A percentile compares a stretch with the other conserved stretches of the same genome.
Conservation (phyloP, 352 stramenopile species). For the Globisporangium yorkense region DNA sequence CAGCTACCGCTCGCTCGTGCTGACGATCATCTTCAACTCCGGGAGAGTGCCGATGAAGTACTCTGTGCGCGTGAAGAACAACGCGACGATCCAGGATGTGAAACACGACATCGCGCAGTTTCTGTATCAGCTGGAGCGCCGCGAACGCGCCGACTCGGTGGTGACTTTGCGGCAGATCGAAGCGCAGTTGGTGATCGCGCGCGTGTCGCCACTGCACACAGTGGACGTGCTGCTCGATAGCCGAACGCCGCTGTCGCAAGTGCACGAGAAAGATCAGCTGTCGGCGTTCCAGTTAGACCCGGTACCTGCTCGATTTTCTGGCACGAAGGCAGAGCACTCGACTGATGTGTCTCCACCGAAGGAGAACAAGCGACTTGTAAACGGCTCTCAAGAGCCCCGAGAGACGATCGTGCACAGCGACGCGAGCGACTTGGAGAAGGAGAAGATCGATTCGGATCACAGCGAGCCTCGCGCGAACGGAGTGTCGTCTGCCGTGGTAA, state of each 20-base stretch:
- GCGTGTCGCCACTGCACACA: conserved; percentile 50
- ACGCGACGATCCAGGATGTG: conserved; percentile 54
- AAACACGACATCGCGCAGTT: conserved; percentile 51
- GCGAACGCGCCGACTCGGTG: conserved; percentile 7
- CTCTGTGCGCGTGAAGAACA: conserved; percentile 61
- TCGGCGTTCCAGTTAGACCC: conserved; percentile 44
- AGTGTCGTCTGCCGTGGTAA: not conserved
- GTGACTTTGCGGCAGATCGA: conserved; percentile 7
- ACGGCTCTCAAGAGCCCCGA: not conserved
- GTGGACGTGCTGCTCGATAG: conserved; percentile 64
- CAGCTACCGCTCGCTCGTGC: conserved; percentile 57
- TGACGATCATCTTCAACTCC: conserved; percentile 81
- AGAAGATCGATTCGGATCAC: not conserved
- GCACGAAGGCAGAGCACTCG: not conserved
- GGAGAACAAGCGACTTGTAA: not conserved
- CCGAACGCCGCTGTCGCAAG: conserved; percentile 51
- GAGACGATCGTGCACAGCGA: not conserved
- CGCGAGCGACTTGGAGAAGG: not conserved
- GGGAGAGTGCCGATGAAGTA: conserved; percentile 71
- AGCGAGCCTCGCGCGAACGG: not conserved
- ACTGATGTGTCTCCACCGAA: not conserved
- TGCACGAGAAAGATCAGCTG: conserved; percentile 75
- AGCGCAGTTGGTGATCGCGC: conserved; percentile 42
- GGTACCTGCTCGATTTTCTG: not conserved
- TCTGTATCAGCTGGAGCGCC: conserved; percentile 18